phyloP scores from a whole-genome alignment of 23 red algal species.

The Gracilariopsis chorda region DNA sequence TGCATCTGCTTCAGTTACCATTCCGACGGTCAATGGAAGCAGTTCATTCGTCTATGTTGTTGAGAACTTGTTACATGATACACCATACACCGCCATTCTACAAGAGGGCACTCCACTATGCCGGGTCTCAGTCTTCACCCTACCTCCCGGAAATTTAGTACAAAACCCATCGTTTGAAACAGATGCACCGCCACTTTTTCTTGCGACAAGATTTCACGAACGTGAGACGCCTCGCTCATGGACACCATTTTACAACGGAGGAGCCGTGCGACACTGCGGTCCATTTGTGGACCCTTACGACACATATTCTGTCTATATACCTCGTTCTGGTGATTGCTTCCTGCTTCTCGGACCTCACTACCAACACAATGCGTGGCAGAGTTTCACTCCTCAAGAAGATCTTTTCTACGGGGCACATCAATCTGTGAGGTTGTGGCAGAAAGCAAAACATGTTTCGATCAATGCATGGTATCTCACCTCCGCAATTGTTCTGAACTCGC shows the following conservation, averaged over 20 bases:
- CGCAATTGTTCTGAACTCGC: neutral
- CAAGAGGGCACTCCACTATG: neutral
- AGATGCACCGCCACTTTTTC: neutral
- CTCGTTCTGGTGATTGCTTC: constrained; percentile 4
- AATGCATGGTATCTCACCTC: neutral
- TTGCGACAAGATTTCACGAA: constrained; percentile 13
- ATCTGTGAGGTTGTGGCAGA: neutral
- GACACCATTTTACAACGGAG: constrained; percentile 74
- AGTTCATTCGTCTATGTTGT: neutral
- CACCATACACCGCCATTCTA: neutral
- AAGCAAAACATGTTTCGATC: neutral
- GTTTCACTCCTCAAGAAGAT: neutral
- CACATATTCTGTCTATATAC: neutral
- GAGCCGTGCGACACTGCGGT: constrained; percentile 37
- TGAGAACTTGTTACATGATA: neutral
- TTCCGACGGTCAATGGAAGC: neutral
- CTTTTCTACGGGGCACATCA: neutral
- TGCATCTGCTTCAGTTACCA: neutral
- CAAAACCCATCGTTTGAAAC: constrained; percentile 47
- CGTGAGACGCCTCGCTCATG: constrained; percentile 23
- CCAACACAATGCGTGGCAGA: neutral
- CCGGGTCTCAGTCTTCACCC: neutral
- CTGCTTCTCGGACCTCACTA: neutral
- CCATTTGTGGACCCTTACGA: neutral
- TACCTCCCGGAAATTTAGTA: neutral